These are phyloP conservation scores for Chernovozyma sophiae-reginae DNA, from an alignment of 1,139 yeast species.

Conservation along the genomic window DNA sequence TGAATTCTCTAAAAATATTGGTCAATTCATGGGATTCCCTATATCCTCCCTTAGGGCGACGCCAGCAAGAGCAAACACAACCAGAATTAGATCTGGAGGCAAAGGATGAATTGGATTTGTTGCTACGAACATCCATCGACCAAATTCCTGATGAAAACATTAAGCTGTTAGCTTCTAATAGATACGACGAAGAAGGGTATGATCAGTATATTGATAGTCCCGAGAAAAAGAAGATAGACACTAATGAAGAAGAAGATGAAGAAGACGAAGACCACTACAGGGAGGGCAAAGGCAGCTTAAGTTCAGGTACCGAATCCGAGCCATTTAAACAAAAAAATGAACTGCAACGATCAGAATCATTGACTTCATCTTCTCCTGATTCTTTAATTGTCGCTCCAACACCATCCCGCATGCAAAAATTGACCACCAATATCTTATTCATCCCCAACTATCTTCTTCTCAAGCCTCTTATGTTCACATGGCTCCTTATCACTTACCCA, in stretches of 20 bases:
- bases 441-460: slow-evolving; percentile 40
- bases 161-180: slow-evolving; percentile 4
- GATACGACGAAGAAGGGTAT: slow-evolving; percentile 9
- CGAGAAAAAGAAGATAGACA: too few relatives aligned
- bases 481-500: slow-evolving; percentile 49
- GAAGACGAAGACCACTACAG: too few relatives aligned
- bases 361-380: too few relatives aligned
- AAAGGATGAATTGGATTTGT: slow-evolving; percentile 6
- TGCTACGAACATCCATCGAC: slow-evolving; percentile 6
- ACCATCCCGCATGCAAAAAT: too few relatives aligned
- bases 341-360: too few relatives aligned
- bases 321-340: too few relatives aligned
- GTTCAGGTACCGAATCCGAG: too few relatives aligned
- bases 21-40: slow-evolving; percentile 35
- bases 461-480: slow-evolving; percentile 40
- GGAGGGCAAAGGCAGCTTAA: too few relatives aligned
- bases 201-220: too few relatives aligned
- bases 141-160: slow-evolving; percentile 8
- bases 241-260: too few relatives aligned
- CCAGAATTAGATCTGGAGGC: background rate
- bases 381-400: too few relatives aligned
- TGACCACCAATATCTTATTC: slow-evolving; percentile 26
- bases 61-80: slow-evolving; percentile 2
- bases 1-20: slow-evolving; percentile 38
- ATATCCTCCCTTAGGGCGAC: slow-evolving; percentile 18